Base-by-base conservation (phyloP, 805 yeast species). In the Schizosaccharomyces pombe region DNA sequence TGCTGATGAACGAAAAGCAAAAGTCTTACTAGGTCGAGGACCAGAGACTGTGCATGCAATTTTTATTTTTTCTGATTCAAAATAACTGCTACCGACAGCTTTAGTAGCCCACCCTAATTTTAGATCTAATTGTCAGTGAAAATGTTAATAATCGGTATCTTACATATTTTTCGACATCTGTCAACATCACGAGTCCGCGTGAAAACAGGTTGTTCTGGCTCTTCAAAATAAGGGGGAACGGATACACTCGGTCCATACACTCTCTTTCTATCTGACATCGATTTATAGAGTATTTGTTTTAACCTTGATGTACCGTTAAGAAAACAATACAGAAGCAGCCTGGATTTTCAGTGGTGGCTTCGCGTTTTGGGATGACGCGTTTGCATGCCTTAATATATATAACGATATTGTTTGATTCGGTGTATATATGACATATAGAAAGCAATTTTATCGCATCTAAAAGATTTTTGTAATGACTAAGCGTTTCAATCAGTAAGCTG, bases 221-320 rank as follows among this genome's bases (percentile, higher is more conserved):
- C 57, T 19, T 61, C 57, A 5, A 64, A 68, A 58, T 75, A 65
- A 12, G 81, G 63, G 1, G 77, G 76, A 53, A 69, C 72, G 1
- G 83, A 83, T 59, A 76, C 79, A 0, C 74, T 63, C 0, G 96
- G 96, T 0, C 95, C 95, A 32, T 82, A 62, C n/a, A 86, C 71
- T 64, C 95, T 74, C 72, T 94, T 77, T 71, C 95, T 76, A 63
- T 89, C 96, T 47, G 67, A 22, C 49, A 43, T 43, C 11, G 6
- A 4, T 37, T 43, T n/a, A 22, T 19, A 19, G 14, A 5, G 14
- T 32, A 14, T 32, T 14, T 32, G 37, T 14, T 32, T 9, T 9
- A 32, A 32, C 14, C 14, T 14, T 32, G 37, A 14, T 32, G 37
- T 32, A 32, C 12, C 8, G 14, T 32, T 9, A 8, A 32, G 37